Base-by-base conservation (phyloP, 441 rosid genomes). In the Populus hybrid region DNA sequence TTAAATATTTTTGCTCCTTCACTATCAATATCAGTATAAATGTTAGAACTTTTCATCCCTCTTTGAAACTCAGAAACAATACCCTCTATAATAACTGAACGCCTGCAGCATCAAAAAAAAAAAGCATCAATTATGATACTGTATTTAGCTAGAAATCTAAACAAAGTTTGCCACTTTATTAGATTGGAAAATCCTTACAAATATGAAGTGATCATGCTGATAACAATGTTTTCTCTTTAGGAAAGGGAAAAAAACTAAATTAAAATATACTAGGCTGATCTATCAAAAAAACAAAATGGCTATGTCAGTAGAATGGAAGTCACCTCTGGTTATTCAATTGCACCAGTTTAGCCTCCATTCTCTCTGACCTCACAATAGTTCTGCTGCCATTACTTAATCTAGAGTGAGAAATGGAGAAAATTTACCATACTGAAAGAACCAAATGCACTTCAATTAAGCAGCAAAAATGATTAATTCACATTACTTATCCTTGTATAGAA, bases 401-500 rank as follows among this genome's bases (percentile, higher is more conserved):
- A 83, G 61, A 83, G 23, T 57, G 26, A 42, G n/a, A 61, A 70
- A 79, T 70, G 50, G 23, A 67, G 65, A 64, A 59, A 23, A 9
- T 26, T 67, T 24, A 73, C 40, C 38, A 32, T 64, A 73, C 30
- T 70, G 54, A 70, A 76, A 76, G 77, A 78, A 81, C 26, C 24
- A 57, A 50, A 77, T 66, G 73, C 46, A 64, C 75, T 70, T 61
- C 74, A 74, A 63, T 70, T 76, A 66, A 82, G 42, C 73, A 32
- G 73, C 59, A 72, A 77, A 81, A 40, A 83, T 3, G 20, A 70
- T 59, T 30, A 69, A 67, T 74, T 79, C 70, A 77, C 72, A 69
- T 83, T 82, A 95, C 98, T 92, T 92, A 85, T 97, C 99, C 90
- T 87, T 95, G 92, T 90, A 97, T 20, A 94, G 88, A 82, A 92